A percentile compares a stretch with the other conserved stretches of the same genome.
These are phyloP conservation scores for Solanum sejunctum DNA, from an alignment of 257 asterid species.

Conservation along the genomic window DNA sequence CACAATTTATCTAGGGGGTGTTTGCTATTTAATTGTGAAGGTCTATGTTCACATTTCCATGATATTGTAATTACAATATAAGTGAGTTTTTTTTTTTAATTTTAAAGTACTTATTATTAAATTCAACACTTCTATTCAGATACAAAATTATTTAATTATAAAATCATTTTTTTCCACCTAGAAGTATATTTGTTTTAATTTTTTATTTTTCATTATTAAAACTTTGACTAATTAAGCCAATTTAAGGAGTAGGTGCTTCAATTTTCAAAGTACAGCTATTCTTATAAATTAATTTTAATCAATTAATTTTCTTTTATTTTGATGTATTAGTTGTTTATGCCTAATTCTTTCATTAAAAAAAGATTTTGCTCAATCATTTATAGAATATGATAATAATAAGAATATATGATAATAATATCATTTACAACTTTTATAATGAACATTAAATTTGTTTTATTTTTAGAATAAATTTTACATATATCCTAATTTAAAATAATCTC, in stretches of 20 bases:
- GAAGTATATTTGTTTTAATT: not conserved
- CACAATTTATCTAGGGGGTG: too few species aligned
- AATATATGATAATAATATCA: not conserved
- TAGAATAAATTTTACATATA: not conserved
- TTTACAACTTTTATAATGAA: not conserved
- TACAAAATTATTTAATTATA: not conserved
- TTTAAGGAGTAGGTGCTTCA: not conserved
- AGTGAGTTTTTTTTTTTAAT: not conserved
- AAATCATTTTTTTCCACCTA: not conserved
- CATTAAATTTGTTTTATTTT: not conserved
- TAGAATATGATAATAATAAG: not conserved
- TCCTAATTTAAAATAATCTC: not conserved
- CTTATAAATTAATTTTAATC: not conserved
- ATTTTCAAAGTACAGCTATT: not conserved
- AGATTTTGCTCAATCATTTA: not conserved
- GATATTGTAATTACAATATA: not conserved
- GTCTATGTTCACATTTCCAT: too few species aligned
- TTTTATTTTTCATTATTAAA: rapidly evolving
- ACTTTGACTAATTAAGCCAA: not conserved
- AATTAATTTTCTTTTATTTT: not conserved
- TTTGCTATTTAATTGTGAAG: too few species aligned
- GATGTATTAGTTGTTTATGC: not conserved
- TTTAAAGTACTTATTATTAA: not conserved
- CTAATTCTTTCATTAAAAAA: too few species aligned
- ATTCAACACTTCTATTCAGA: not conserved